Conservation (phyloP, 352 stramenopile genomes). For the Globisporangium apiculatum region DNA sequence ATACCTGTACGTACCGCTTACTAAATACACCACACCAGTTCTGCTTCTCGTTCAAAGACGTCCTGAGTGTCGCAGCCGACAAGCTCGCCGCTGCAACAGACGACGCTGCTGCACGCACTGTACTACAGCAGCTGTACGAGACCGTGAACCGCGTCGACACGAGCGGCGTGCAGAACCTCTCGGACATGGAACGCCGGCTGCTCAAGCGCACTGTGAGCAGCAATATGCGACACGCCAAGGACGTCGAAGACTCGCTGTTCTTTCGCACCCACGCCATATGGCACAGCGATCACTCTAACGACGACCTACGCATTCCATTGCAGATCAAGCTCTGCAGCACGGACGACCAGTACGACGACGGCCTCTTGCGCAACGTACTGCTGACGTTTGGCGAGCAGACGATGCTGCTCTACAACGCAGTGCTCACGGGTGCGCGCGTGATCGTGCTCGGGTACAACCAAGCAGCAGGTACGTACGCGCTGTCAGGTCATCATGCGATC, state of each 20-base stretch:
- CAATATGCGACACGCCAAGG: slow-evolving; percentile 20
- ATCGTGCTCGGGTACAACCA: slow-evolving; percentile 83
- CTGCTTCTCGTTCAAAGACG: slow-evolving; percentile 66
- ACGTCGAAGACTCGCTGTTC: slow-evolving; percentile 49
- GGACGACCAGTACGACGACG: slow-evolving; percentile 79
- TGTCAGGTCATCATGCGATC: neutral
- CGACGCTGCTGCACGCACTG: slow-evolving; percentile 26
- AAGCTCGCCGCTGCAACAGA: slow-evolving; percentile 53
- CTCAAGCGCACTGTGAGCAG: slow-evolving; percentile 66
- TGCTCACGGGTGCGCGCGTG: slow-evolving; percentile 73
- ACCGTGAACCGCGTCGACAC: slow-evolving; percentile 74
- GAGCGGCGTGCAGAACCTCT: slow-evolving; percentile 50
- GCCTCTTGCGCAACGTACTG: slow-evolving; percentile 57
- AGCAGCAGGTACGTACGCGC: slow-evolving; percentile 31
- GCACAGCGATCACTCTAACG: slow-evolving; percentile 3
- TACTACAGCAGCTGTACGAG: slow-evolving; percentile 56
- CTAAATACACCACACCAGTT: slow-evolving; percentile 21
- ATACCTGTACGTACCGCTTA: too few species aligned
- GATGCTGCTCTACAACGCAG: slow-evolving; percentile 82
- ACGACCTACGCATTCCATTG: slow-evolving; percentile 54
- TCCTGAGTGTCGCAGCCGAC: slow-evolving; percentile 64
- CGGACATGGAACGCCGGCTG: slow-evolving; percentile 61
- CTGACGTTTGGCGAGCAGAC: slow-evolving; percentile 78
- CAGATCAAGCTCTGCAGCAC: slow-evolving; percentile 81
- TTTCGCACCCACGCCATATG: slow-evolving; percentile 49